Percentiles rank a stretch among this genome's conserved stretches.
Evolutionary conservation across 352 stramenopile genomes (phyloP).

Genomic region (Globisporangium spinosum): DNA sequence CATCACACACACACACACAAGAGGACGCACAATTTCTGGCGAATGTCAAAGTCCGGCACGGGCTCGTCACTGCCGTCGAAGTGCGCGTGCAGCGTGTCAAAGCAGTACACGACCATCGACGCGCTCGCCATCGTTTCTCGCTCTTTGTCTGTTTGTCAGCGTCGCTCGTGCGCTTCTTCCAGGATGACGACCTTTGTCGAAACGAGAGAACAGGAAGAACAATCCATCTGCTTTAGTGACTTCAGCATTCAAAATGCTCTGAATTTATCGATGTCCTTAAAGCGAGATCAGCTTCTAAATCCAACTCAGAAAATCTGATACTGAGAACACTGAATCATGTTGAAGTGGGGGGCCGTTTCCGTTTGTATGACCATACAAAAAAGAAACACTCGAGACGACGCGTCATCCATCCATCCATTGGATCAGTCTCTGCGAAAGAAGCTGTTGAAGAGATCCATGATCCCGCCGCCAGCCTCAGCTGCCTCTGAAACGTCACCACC

Average conservation of each 20-base stretch:
- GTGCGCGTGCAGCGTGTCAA: conserved; percentile 75
- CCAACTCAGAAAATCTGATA: background rate
- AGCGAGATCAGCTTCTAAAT: background rate
- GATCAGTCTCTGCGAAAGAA: conserved; percentile 45
- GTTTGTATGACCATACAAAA: background rate
- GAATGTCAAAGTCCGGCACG: conserved; percentile 46
- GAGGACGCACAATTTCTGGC: conserved; percentile 49
- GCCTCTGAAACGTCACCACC: conserved; percentile 14
- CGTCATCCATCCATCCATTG: background rate
- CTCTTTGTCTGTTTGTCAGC: background rate
- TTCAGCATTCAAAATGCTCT: too few relatives aligned
- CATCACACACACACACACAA: background rate
- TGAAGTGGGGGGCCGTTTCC: background rate
- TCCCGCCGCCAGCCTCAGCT: conserved; percentile 25
- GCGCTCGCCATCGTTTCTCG: conserved; percentile 56
- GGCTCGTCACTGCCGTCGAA: conserved; percentile 52
- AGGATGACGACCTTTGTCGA: background rate
- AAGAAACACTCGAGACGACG: background rate
- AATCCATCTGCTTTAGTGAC: background rate
- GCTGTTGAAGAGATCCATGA: conserved; percentile 61
- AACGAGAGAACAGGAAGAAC: background rate
- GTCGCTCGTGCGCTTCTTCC: background rate
- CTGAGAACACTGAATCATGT: background rate
- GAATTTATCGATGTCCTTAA: background rate
- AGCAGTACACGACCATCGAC: conserved; percentile 84